A percentile compares a stretch with the other conserved stretches of the same genome.
phyloP scores from a whole-genome alignment of 2,329 filamentous ascomycete genomes.

The Endoconidiophora laricicola region DNA sequence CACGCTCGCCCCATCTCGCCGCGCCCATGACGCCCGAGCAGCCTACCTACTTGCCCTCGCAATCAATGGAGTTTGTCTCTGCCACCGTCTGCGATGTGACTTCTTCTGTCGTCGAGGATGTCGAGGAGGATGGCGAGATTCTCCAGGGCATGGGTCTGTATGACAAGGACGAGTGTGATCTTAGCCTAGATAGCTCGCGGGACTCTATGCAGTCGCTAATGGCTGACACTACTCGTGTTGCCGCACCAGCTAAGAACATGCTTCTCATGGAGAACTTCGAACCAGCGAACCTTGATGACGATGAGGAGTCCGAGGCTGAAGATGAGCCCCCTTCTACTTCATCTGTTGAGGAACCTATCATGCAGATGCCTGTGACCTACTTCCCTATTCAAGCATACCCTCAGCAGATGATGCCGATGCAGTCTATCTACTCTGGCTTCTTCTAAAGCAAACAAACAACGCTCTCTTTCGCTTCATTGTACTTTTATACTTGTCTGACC shows the following conservation, averaged over 20 bases:
- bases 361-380: background rate
- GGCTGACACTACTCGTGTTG: constrained; percentile 28
- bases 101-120: constrained; percentile 25
- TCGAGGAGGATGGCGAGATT: constrained; percentile 50
- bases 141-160: constrained; percentile 73
- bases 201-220: constrained; percentile 38
- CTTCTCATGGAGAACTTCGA: constrained; percentile 72
- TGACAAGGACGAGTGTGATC: constrained; percentile 46
- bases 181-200: constrained; percentile 36
- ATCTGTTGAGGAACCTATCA: background rate
- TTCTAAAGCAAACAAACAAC: background rate
- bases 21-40: constrained; percentile 6
- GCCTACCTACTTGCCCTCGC: background rate
- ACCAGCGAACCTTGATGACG: constrained; percentile 47
- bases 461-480: background rate
- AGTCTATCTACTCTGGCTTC: background rate
- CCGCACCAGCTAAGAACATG: constrained; percentile 49
- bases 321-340: constrained; percentile 18
- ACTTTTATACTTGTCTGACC: background rate
- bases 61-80: background rate
- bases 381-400: background rate
- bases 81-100: background rate
- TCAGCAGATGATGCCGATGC: background rate
- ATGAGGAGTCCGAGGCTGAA: constrained; percentile 29
- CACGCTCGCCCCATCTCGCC: constrained; percentile 3